Base-by-base conservation (phyloP, 1,284 basidiomycete genomes). In the Ustilago tritici region DNA sequence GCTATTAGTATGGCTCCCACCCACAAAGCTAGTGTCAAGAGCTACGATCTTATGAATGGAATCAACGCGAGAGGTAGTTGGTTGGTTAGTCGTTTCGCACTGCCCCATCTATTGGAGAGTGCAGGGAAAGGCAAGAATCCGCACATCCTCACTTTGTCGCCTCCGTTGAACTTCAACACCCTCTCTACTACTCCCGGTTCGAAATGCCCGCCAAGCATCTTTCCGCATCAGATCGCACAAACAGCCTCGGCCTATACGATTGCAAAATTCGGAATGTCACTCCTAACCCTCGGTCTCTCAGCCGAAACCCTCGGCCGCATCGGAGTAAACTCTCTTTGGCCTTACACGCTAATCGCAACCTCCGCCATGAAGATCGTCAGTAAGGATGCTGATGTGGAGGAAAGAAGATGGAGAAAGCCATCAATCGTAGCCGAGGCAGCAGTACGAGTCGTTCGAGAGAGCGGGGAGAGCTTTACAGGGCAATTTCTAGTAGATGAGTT, bases 51-150 rank as follows among this genome's bases (percentile, higher is more conserved):
- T 32, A 70, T 76, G 76, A 80, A 80, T 49, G 35, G 49, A 4
- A 85, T 86, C 73, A 86, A 86, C 54, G 56, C 80, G 2, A 62
- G 85, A 0, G 85, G 85, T 0, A 79, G 75, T 6, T 86, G 72
- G 66, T 65, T 86, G n/a, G 82, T 83, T 5, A 62, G 78, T 6
- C 70, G 81, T 11, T 78, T 73, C 15, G 82, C 85, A 3, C 69
- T 86, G 1, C 84, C 85, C 0, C 82, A 86, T 56, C 75, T 86
- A 12, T 69, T 82, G 23, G 7, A 46, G 3, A 82, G 82, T 0
- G 65, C 77, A 3, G n/a, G 35, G 0, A 47, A 47, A 1, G 54
- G 50, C 1, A 64, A 76, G 38, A 86, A 85, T 54, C 85, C 85
- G 0, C 85, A 86, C 67, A 80, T 86, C 36, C 61, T 86, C 2